Evolutionary conservation across 371 early-diverging fungal genomes (phyloP).

Genomic region (Mucor mucedo): DNA sequence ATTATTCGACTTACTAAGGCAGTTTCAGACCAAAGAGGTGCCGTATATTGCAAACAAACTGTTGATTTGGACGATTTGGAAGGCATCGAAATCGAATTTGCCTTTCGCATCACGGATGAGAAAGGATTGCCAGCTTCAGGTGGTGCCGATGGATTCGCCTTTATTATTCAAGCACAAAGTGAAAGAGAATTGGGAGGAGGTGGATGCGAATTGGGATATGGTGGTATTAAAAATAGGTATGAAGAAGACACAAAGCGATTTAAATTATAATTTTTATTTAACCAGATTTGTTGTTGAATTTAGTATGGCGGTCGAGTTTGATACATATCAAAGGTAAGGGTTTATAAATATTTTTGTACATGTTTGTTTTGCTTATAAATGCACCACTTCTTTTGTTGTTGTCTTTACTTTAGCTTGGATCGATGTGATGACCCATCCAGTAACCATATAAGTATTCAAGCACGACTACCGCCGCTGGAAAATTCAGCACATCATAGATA

Average conservation of each 20-base stretch:
- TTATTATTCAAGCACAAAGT: slow-evolving; percentile 39
- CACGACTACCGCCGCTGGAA: slow-evolving; percentile 27
- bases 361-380: background rate
- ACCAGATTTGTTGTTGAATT: background rate
- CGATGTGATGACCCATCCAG: slow-evolving; percentile 55
- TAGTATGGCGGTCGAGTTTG: slow-evolving; percentile 62
- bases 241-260: background rate
- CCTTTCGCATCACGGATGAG: slow-evolving; percentile 38
- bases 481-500: slow-evolving; percentile 55
- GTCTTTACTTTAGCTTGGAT: slow-evolving; percentile 30
- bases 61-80: slow-evolving; percentile 19
- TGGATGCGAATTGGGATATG: slow-evolving; percentile 55
- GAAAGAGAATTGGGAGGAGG: slow-evolving; percentile 43
- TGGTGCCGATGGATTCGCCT: slow-evolving; percentile 55
- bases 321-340: slow-evolving; percentile 55
- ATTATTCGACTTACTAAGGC: slow-evolving; percentile 31
- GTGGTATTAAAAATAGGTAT: slow-evolving; percentile 46
- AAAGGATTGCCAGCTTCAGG: slow-evolving; percentile 24
- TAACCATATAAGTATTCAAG: slow-evolving; percentile 60
- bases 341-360: too few relatives aligned
- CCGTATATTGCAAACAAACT: slow-evolving; percentile 15
- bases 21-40: slow-evolving; percentile 36
- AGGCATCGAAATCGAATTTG: slow-evolving; percentile 41
- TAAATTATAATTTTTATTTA: background rate
- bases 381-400: background rate